Percentiles rank a stretch among this genome's conserved stretches.
These are phyloP conservation scores for Pseudogymnoascus sp. DNA, from an alignment of 2,329 filamentous ascomycete genomes.

Conservation along the genomic window DNA sequence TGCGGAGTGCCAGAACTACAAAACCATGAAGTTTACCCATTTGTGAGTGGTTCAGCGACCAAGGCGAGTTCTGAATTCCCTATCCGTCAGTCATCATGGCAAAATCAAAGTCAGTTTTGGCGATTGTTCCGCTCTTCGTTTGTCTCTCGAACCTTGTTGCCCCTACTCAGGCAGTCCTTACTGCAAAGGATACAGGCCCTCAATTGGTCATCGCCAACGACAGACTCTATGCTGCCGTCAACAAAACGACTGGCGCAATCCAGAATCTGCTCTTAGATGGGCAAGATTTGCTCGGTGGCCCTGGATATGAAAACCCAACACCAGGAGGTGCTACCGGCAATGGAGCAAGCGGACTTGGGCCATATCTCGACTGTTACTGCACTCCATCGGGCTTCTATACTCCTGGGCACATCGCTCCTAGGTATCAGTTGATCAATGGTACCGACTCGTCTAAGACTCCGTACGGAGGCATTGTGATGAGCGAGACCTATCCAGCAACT, in stretches of 20 bases:
- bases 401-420: slow-evolving; percentile 43
- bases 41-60: neutral
- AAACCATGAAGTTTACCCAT: neutral
- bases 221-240: slow-evolving; percentile 37
- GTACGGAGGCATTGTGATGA: slow-evolving; percentile 54
- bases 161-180: slow-evolving; percentile 12
- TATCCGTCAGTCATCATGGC: slow-evolving; percentile 1
- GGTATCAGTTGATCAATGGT: slow-evolving; percentile 45
- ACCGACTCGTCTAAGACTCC: slow-evolving; percentile 41
- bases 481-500: slow-evolving; percentile 49
- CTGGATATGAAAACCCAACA: slow-evolving; percentile 16
- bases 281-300: slow-evolving; percentile 45
- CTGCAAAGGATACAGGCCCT: slow-evolving; percentile 26
- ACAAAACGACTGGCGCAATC: slow-evolving; percentile 37
- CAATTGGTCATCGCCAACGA: slow-evolving; percentile 37
- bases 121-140: neutral
- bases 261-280: slow-evolving; percentile 38
- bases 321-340: slow-evolving; percentile 22
- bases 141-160: neutral
- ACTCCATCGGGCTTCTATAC: slow-evolving; percentile 53
- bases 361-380: slow-evolving; percentile 59
- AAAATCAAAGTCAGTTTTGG: slow-evolving; percentile 3
- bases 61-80: neutral
- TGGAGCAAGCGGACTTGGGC: slow-evolving; percentile 43
- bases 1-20: neutral